A percentile compares a stretch with the other conserved stretches of the same genome.
phyloP scores from a whole-genome alignment of 371 early-diverging fungal genomes.

The Mortierella polycephala region DNA sequence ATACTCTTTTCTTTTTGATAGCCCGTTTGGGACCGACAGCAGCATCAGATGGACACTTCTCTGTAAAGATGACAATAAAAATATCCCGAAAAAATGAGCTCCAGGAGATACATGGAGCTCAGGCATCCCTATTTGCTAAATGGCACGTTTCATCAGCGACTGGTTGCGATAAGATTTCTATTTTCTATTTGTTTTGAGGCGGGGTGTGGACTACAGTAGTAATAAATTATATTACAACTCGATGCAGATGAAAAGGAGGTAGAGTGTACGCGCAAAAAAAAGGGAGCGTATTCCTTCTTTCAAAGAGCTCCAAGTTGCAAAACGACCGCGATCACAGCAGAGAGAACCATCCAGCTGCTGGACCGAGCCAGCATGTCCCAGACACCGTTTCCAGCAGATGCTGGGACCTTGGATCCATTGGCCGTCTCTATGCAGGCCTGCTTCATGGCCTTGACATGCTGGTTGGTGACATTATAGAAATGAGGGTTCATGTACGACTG shows the following conservation, averaged over 20 bases:
- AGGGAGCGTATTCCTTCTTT: neutral
- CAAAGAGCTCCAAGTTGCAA: neutral
- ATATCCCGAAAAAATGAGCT: too few species aligned
- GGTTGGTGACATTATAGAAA: constrained; percentile 32
- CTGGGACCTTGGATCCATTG: constrained; percentile 20
- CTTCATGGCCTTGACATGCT: constrained; percentile 19
- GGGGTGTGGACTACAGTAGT: too few species aligned
- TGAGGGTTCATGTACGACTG: constrained; percentile 13
- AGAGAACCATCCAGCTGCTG: constrained; percentile 7
- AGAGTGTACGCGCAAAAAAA: neutral
- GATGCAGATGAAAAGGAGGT: too few species aligned
- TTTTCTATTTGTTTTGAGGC: too few species aligned
- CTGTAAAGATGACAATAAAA: neutral
- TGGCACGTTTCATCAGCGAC: too few species aligned
- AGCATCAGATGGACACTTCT: constrained; percentile 39
- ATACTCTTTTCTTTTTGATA: neutral
- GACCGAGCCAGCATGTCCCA: constrained; percentile 2
- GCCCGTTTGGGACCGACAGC: constrained; percentile 38
- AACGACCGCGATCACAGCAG: neutral
- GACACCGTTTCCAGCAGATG: neutral
- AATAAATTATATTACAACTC: too few species aligned
- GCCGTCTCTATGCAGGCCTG: constrained; percentile 28
- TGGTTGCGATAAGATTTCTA: too few species aligned
- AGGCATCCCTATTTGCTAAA: too few species aligned
- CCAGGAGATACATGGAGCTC: too few species aligned